Percentiles rank a stretch among this genome's conserved stretches.
Conservation (phyloP, 2,329 filamentous ascomycete species). For the Nigrospora oryzae region DNA sequence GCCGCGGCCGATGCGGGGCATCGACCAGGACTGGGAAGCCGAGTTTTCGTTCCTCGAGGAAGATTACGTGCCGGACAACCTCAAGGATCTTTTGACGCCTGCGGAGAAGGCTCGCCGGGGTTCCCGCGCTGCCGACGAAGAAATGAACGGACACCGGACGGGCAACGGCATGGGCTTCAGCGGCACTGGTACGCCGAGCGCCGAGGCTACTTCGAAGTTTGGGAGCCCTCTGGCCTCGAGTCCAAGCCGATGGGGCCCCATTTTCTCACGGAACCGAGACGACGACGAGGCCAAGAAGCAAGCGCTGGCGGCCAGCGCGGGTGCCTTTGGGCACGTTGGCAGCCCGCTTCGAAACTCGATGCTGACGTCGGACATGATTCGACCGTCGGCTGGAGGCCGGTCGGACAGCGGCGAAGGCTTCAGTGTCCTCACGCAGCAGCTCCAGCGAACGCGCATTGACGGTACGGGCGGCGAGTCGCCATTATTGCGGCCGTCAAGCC, state of each 20-base stretch:
- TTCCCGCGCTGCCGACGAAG: slow-evolving; percentile 48
- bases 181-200: slow-evolving; percentile 27
- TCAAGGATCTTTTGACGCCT: slow-evolving; percentile 58
- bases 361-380: slow-evolving; percentile 44
- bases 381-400: slow-evolving; percentile 31
- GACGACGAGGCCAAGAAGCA: slow-evolving; percentile 44
- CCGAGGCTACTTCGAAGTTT: slow-evolving; percentile 44
- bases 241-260: slow-evolving; percentile 51
- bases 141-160: slow-evolving; percentile 18
- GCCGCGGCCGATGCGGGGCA: slow-evolving; percentile 51
- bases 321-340: slow-evolving; percentile 57
- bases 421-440: slow-evolving; percentile 52
- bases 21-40: slow-evolving; percentile 55
- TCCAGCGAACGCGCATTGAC: slow-evolving; percentile 52
- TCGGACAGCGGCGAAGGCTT: slow-evolving; percentile 39
- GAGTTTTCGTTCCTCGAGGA: slow-evolving; percentile 74
- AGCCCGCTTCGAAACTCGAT: slow-evolving; percentile 57
- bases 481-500: slow-evolving; percentile 40
- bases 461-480: slow-evolving; percentile 31
- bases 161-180: slow-evolving; percentile 27
- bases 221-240: slow-evolving; percentile 52
- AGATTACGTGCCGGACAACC: slow-evolving; percentile 71
- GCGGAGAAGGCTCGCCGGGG: slow-evolving; percentile 59
- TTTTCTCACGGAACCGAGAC: slow-evolving; percentile 52
- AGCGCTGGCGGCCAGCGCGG: slow-evolving; percentile 30